Evolutionary conservation across 2,329 filamentous ascomycete genomes (phyloP).

Genomic region (Chrysoporthe deuterocubensis): DNA sequence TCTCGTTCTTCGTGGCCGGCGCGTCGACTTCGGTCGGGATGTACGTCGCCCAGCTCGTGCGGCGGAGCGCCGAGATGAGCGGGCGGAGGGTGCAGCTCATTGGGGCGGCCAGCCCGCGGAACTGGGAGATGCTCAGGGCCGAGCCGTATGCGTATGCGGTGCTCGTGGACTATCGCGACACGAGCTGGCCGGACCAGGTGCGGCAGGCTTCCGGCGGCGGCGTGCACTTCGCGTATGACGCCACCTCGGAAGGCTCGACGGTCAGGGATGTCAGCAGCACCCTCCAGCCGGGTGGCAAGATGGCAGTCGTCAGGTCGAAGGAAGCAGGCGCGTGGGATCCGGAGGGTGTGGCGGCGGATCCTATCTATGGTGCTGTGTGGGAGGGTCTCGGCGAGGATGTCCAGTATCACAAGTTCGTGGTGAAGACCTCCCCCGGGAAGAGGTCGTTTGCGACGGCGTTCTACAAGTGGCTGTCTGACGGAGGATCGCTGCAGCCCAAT

Average conservation of each 20-base stretch:
- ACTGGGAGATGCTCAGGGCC: slow-evolving; percentile 34
- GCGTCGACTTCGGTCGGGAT: slow-evolving; percentile 41
- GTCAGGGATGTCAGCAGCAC: slow-evolving; percentile 39
- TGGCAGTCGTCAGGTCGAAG: slow-evolving; percentile 38
- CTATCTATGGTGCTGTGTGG: slow-evolving; percentile 47
- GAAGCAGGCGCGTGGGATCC: slow-evolving; percentile 37
- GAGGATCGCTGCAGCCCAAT: slow-evolving; percentile 35
- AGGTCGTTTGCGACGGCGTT: slow-evolving; percentile 41
- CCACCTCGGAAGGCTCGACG: slow-evolving; percentile 44
- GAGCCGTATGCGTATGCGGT: slow-evolving; percentile 43
- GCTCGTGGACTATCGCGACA: slow-evolving; percentile 44
- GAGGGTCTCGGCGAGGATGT: slow-evolving; percentile 46
- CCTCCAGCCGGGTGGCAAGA: slow-evolving; percentile 34
- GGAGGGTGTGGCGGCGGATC: slow-evolving; percentile 37
- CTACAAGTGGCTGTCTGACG: slow-evolving; percentile 40
- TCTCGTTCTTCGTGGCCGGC: slow-evolving; percentile 38
- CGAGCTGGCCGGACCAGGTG: slow-evolving; percentile 40
- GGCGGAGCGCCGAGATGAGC: slow-evolving; percentile 12
- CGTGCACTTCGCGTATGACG: slow-evolving; percentile 43
- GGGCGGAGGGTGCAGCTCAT: slow-evolving; percentile 34
- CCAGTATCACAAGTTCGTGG: slow-evolving; percentile 40
- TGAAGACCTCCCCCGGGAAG: slow-evolving; percentile 34
- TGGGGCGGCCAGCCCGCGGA: slow-evolving; percentile 36
- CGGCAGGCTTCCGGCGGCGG: slow-evolving; percentile 34
- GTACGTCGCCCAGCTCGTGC: slow-evolving; percentile 39